Evolutionary conservation across 768 basidiomycete species (phyloP).

Genomic region (Suillus placidus): DNA sequence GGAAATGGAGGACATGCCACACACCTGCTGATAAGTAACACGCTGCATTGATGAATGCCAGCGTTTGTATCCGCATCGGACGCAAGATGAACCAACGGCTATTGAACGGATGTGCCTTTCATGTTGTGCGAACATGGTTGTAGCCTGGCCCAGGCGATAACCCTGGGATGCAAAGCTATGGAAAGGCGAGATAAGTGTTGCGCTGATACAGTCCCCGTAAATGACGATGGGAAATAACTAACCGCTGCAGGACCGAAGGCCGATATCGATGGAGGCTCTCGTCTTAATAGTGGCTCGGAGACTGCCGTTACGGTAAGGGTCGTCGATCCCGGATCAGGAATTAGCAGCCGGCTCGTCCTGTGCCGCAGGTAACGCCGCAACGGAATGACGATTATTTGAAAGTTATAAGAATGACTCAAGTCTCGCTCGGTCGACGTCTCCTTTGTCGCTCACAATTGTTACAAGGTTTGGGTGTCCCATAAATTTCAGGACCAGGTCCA

Average conservation of each 20-base stretch:
- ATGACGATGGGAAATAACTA: slow-evolving; percentile 2
- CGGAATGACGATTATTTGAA: not conserved
- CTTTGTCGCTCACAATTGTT: not conserved
- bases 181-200: not conserved
- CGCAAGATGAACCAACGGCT: not conserved
- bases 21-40: not conserved
- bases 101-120: not conserved
- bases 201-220: not conserved
- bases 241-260: not conserved
- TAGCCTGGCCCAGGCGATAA: not conserved
- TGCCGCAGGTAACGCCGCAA: not conserved
- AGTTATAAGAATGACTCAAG: not conserved
- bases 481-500: not conserved
- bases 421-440: not conserved
- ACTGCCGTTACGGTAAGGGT: not conserved
- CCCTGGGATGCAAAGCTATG: not conserved
- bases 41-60: not conserved
- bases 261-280: not conserved
- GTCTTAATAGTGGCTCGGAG: not conserved
- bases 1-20: not conserved
- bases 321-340: not conserved
- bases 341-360: not conserved
- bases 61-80: not conserved
- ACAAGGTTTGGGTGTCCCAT: not conserved
- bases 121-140: not conserved